phyloP scores from a whole-genome alignment of 768 basidiomycete species.

The Macrolepiota fuliginosa region DNA sequence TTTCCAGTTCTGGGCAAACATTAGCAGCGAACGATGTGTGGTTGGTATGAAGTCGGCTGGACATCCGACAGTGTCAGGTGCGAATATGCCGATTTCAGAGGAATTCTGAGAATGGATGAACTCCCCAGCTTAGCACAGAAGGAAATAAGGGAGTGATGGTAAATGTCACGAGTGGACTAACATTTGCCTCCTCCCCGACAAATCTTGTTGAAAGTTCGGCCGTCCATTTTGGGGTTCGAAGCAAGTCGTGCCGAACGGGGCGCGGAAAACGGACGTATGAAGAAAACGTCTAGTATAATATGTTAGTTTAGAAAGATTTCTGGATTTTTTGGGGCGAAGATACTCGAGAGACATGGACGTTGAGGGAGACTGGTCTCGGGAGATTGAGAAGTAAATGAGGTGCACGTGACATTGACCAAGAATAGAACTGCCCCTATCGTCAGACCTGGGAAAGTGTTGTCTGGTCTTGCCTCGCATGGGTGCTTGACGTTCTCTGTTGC shows the following conservation, averaged over 20 bases:
- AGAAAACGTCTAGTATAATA: neutral
- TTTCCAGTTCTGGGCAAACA: neutral
- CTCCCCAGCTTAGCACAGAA: neutral
- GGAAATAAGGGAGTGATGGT: neutral
- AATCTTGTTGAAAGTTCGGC: neutral
- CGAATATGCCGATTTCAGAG: neutral
- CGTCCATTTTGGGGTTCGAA: constrained; percentile 6
- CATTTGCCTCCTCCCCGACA: neutral
- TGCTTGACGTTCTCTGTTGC: neutral
- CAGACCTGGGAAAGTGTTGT: constrained; percentile 9
- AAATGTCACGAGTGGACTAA: neutral
- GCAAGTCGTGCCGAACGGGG: neutral
- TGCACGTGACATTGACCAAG: neutral
- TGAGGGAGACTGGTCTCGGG: neutral
- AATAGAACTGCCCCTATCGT: constrained; percentile 12
- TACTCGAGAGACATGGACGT: neutral
- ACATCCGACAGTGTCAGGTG: neutral
- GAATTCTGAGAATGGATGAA: neutral
- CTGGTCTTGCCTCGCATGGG: neutral
- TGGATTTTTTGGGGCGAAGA: neutral
- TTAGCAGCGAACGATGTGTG: neutral
- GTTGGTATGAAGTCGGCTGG: neutral
- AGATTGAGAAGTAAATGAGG: neutral
- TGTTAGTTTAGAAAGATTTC: neutral
- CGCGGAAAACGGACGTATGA: neutral